Base-by-base conservation (phyloP, 1,284 basidiomycete species). In the Microstroma glucosiphilum region DNA sequence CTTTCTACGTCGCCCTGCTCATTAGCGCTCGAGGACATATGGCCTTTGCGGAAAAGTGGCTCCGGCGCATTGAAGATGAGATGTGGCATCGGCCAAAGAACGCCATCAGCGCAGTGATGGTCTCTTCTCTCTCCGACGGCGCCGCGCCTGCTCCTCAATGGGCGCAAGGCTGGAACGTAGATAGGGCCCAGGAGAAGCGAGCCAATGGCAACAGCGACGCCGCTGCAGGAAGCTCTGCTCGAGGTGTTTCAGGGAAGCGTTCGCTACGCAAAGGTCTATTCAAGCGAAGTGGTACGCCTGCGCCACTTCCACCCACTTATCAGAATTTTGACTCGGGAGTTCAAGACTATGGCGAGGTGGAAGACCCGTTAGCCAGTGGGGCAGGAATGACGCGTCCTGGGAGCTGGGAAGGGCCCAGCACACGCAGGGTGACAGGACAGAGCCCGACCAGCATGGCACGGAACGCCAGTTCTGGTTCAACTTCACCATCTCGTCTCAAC, bases 41-140 rank as follows among this genome's bases (percentile, higher is more conserved):
- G 1, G 37, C 59, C 41, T 75, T 73, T 64, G 73, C 73, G 0
- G 72, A 75, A 37, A 69, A 61, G 21, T 75, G 73, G 73, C 60
- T 75, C 6, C 66, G 64, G 25, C 57, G 72, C 17, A 69, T 75
- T 30, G 73, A 73, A 42, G 59, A 73, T 59, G 73, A 75, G 57
- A 30, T 73, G 26, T 61, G 70, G 1, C 63, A 66, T 1, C 60
- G 68, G 30, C 11, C 53, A 66, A 40, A 56, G 73, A 23, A 37
- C 30, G 30, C 30, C 30, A 37, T 37, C 9, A 37, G 30, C 9
- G 30, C 30, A 37, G 30, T 37, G 30, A 37, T 37, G 30, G 30
- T 37, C 30, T 37, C 30, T 37, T 37, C 30, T 37, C 30, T 37
- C 30, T 37, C 30, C 30, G 30, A 37, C 3, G 30, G 30, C 9